These are phyloP conservation scores for Trichosporon faecale DNA, from an alignment of 1,284 basidiomycete species.

Conservation along the genomic window DNA sequence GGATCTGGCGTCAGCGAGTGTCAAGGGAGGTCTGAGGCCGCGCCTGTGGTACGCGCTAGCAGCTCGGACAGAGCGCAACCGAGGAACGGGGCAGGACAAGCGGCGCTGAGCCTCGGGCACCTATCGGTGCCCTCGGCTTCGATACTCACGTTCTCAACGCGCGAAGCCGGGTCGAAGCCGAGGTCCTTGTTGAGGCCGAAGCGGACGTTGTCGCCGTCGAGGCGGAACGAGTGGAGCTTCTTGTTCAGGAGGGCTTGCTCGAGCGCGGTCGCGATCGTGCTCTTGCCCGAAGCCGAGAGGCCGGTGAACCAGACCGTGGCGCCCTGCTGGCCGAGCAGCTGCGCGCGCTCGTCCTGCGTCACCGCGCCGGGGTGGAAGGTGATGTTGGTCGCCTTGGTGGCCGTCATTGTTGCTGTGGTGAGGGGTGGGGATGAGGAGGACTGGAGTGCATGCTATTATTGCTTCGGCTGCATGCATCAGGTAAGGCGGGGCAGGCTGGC, in stretches of 20 bases:
- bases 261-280: slow-evolving; percentile 93
- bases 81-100: background rate
- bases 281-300: slow-evolving; percentile 86
- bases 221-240: slow-evolving; percentile 79
- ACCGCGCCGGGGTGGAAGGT: slow-evolving; percentile 82
- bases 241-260: slow-evolving; percentile 92
- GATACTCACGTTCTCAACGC: slow-evolving; percentile 81
- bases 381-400: slow-evolving; percentile 75
- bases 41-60: no score
- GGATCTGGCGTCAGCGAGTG: slow-evolving; percentile 57
- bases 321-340: slow-evolving; percentile 72
- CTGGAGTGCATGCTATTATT: background rate
- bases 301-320: slow-evolving; percentile 95
- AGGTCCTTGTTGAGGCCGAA: slow-evolving; percentile 98
- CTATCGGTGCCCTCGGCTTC: background rate
- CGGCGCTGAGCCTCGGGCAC: background rate
- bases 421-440: no score
- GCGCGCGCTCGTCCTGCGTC: slow-evolving; percentile 62
- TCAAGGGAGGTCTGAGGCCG: background rate
- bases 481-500: no score
- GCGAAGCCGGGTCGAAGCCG: slow-evolving; percentile 89
- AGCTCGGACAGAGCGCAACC: background rate
- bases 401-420: background rate
- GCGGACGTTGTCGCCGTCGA: slow-evolving; percentile 96
- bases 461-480: background rate